Conservation (phyloP, 345 rosid species). For the Aquilaria sinensis region DNA sequence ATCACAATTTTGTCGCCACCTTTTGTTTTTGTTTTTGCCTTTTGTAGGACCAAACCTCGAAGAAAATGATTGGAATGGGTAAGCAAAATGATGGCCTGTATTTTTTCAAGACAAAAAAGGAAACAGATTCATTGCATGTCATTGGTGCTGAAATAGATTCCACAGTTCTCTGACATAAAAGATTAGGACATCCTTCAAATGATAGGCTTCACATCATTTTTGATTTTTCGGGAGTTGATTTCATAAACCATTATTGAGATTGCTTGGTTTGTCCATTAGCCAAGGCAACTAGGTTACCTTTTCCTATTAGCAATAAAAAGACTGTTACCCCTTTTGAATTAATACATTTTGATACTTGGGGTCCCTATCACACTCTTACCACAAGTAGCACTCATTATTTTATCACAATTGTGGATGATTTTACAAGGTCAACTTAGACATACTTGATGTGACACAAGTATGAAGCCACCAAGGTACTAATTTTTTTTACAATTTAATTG, state of each 20-base stretch:
- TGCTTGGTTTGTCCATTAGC: not conserved
- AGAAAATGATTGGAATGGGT: not conserved
- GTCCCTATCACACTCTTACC: not conserved
- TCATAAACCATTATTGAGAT: no score
- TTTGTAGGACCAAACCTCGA: no score
- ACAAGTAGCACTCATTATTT: not conserved
- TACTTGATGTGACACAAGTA: not conserved
- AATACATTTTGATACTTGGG: not conserved
- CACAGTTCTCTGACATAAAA: no score
- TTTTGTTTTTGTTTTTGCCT: not conserved
- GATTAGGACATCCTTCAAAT: no score
- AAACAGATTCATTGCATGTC: not conserved
- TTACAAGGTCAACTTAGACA: not conserved
- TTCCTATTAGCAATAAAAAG: not conserved
- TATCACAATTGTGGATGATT: not conserved
- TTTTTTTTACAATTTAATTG: not conserved
- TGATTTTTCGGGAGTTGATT: not conserved
- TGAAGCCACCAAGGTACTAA: no score
- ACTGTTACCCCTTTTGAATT: not conserved
- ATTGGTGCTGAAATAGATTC: not conserved
- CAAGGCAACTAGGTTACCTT: not conserved
- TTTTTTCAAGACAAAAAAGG: not conserved
- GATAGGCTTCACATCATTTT: not conserved
- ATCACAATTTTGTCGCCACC: not conserved
- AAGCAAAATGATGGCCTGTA: not conserved